phyloP scores from a whole-genome alignment of 2,329 filamentous ascomycete genomes.

The Penicillium sp. region DNA sequence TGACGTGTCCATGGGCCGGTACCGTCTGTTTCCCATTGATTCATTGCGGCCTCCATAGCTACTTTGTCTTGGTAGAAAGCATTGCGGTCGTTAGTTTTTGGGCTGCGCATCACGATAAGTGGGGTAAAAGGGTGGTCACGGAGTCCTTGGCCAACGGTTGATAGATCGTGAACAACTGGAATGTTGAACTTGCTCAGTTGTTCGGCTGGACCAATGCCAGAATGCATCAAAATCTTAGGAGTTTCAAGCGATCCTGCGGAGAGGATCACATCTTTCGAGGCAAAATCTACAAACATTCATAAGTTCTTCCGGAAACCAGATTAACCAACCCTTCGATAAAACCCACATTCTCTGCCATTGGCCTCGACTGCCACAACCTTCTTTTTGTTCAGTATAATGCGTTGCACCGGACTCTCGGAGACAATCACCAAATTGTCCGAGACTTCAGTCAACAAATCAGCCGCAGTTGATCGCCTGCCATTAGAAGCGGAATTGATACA shows the following conservation, averaged over 20 bases:
- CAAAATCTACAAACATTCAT: slow-evolving; percentile 1
- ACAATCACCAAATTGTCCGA: slow-evolving; percentile 57
- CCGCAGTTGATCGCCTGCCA: slow-evolving; percentile 54
- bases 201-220: slow-evolving; percentile 48
- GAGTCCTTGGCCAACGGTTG: slow-evolving; percentile 21
- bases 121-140: slow-evolving; percentile 23
- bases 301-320: too few species aligned
- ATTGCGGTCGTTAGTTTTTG: too few species aligned
- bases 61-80: too few species aligned
- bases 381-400: slow-evolving; percentile 49
- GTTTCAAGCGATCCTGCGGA: slow-evolving; percentile 19
- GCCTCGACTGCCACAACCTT: slow-evolving; percentile 49
- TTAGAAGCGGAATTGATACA: slow-evolving; percentile 52
- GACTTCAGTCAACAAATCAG: slow-evolving; percentile 47
- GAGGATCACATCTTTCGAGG: slow-evolving; percentile 17
- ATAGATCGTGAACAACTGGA: slow-evolving; percentile 22
- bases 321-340: too few species aligned
- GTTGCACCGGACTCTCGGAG: slow-evolving; percentile 50
- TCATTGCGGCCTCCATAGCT: too few species aligned
- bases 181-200: slow-evolving; percentile 47
- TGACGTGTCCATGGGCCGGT: too few species aligned
- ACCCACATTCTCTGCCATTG: slow-evolving; percentile 41
- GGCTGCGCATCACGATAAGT: not conserved
- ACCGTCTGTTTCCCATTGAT: too few species aligned
- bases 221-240: slow-evolving; percentile 48